These are phyloP conservation scores for Leptodontidium sp. DNA, from an alignment of 2,329 filamentous ascomycete species.

Conservation along the genomic window DNA sequence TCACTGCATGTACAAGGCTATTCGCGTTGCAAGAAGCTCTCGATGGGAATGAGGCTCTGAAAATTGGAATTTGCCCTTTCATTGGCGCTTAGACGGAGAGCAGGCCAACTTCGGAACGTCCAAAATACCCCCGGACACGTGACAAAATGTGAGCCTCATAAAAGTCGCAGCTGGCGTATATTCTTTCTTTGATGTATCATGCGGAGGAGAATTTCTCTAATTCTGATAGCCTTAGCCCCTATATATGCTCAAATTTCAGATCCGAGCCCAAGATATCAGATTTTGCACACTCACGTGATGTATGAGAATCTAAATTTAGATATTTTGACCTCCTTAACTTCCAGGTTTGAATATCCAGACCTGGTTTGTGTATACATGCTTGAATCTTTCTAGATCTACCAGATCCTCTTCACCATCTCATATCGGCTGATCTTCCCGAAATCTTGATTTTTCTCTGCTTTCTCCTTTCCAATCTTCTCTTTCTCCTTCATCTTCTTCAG, in stretches of 20 bases:
- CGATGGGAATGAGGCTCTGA: conserved; percentile 1
- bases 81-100: neutral
- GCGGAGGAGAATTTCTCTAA: no score
- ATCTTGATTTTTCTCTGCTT: conserved; percentile 61
- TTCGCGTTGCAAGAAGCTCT: neutral
- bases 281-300: no score
- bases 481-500: conserved; percentile 67
- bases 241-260: no score
- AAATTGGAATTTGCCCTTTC: neutral
- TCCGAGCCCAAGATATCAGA: no score
- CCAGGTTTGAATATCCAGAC: neutral
- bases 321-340: neutral
- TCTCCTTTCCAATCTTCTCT: conserved; percentile 68
- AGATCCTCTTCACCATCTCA: conserved; percentile 97
- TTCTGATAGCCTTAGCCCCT: no score
- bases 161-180: no score
- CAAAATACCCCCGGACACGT: neutral
- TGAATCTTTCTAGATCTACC: conserved; percentile 59
- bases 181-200: no score
- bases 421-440: conserved; percentile 79
- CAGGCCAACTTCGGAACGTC: neutral
- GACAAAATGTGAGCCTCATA: no score
- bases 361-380: neutral
- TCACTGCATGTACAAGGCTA: neutral
- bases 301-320: neutral